These are phyloP conservation scores for Debaryomyces sp. DNA, from an alignment of 1,139 yeast genomes.

Conservation along the genomic window DNA sequence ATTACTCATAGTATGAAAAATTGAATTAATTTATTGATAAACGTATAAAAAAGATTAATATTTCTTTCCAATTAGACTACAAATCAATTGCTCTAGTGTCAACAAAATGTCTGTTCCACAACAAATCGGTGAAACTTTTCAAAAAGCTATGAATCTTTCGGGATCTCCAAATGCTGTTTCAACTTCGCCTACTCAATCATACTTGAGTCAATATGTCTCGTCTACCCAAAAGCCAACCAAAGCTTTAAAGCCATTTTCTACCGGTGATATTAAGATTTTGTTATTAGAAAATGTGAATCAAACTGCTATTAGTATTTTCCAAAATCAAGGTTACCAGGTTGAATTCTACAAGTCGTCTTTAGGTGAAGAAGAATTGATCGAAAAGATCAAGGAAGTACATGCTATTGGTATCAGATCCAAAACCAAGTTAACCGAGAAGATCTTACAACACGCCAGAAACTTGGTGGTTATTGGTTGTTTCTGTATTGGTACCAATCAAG, in stretches of 20 bases:
- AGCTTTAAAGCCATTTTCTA: slow-evolving; percentile 82
- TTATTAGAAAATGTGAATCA: slow-evolving; percentile 89
- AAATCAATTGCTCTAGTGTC: neutral
- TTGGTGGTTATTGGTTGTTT: slow-evolving; percentile 93
- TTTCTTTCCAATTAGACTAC: neutral
- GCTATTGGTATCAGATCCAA: slow-evolving; percentile 98
- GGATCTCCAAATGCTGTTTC: slow-evolving; percentile 72
- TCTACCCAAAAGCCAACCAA: slow-evolving; percentile 57
- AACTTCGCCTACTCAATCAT: slow-evolving; percentile 67
- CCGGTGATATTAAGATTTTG: slow-evolving; percentile 90
- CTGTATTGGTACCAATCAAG: slow-evolving; percentile 99
- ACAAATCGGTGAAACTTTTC: slow-evolving; percentile 65
- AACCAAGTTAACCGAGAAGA: slow-evolving; percentile 80
- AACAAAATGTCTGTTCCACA: slow-evolving; percentile 64
- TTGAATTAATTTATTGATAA: slow-evolving; percentile 1
- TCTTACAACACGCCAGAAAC: slow-evolving; percentile 84
- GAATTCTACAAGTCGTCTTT: slow-evolving; percentile 90
- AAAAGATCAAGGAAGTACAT: slow-evolving; percentile 89
- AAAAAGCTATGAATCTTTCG: slow-evolving; percentile 54
- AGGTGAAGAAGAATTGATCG: slow-evolving; percentile 91
- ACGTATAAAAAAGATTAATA: neutral
- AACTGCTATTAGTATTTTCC: slow-evolving; percentile 87
- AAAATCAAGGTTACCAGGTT: slow-evolving; percentile 92
- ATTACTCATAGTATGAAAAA: slow-evolving; percentile 7
- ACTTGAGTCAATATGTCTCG: slow-evolving; percentile 46